phyloP scores from a whole-genome alignment of 768 basidiomycete species.

The Gloeopeniophorella convolvens region DNA sequence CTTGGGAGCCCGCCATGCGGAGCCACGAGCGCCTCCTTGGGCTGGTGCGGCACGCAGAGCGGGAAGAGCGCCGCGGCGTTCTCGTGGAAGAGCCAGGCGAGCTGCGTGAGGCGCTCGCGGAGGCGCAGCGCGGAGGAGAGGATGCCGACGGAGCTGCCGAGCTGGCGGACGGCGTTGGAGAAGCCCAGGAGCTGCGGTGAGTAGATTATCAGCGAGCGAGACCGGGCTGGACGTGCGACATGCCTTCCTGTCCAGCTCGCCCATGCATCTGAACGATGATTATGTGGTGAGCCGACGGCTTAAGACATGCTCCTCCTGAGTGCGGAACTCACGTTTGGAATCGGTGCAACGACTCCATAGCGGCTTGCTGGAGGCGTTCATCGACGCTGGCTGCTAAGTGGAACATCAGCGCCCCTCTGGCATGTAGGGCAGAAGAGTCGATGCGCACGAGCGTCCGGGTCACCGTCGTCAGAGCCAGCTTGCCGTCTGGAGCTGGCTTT shows the following conservation, averaged over 20 bases:
- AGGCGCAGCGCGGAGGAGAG: conserved; percentile 68
- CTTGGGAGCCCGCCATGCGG: conserved; percentile 31
- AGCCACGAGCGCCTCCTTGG: conserved; percentile 34
- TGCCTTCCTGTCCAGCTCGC: conserved; percentile 61
- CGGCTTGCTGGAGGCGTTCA: conserved; percentile 61
- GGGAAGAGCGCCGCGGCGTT: conserved; percentile 76
- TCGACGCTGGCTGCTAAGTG: conserved; percentile 48
- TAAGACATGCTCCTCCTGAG: neutral
- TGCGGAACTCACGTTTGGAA: conserved; percentile 47
- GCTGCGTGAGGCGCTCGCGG: conserved; percentile 59
- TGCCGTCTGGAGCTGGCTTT: conserved; percentile 27
- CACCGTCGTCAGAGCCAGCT: conserved; percentile 55
- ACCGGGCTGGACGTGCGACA: conserved; percentile 1
- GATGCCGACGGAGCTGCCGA: conserved; percentile 73
- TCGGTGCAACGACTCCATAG: conserved; percentile 56
- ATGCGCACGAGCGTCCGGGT: conserved; percentile 58
- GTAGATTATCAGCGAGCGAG: conserved; percentile 6
- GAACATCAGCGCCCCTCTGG: neutral
- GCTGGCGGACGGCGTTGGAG: conserved; percentile 67
- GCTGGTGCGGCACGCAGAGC: conserved; percentile 45
- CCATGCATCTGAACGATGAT: conserved; percentile 39
- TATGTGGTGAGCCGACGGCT: conserved; percentile 6
- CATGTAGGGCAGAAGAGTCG: neutral
- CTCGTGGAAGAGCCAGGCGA: conserved; percentile 65
- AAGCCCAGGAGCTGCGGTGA: conserved; percentile 58